Evolutionary conservation across 2,329 filamentous ascomycete genomes (phyloP), one percentile per base, ranked within the genome.

Genomic region (Cordyceps cateniannulata): DNA sequence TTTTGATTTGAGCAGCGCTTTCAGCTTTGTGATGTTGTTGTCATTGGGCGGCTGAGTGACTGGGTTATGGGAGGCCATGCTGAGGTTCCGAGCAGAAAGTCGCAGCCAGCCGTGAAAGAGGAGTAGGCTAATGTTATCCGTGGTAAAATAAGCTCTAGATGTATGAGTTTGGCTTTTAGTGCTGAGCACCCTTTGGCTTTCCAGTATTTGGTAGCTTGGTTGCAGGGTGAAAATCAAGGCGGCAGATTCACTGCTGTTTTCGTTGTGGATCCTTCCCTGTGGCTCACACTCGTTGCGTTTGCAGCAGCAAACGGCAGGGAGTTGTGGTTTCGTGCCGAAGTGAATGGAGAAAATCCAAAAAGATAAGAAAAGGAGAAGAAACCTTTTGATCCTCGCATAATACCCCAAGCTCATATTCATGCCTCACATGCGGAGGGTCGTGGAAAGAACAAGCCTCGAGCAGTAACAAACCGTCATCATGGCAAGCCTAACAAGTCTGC

Each of bases 1-100:
- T 63, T 84, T 85, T 59, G 82, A 72, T 59, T 76, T 75, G 38
- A 90, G 77, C 3, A 88, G 77, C 1, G 75, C 67, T 64, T 83
- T 76, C 58, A 88, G 80, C 66, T 81, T 82, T 55, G 79, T 72
- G 56, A 75, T 59, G 59, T 68, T 69, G 42, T 65, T 64, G 6
- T 60, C 55, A 24, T 61, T 62, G 4, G n/a, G 63, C 2, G 22
- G 7, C 7, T 16, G 14, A 12, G 7, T 7, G 18, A 8, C 24
- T 18, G 45, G 14, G 12, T 40, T 18, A 18, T 54, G 12, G 8
- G 44, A 49, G 8, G 32, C 45, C 59, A 61, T 61, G 12, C 9
- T 25, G 40, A 24, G 25, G 44, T n/a, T 9, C 5, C 25, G 20
- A 6, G n/a, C 7, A 5, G 20, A 7, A 18, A 20, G 5, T 24